A percentile compares a stretch with the other conserved stretches of the same genome.
phyloP scores from a whole-genome alignment of 352 stramenopile genomes.

The Globisporangium paroecandrum region DNA sequence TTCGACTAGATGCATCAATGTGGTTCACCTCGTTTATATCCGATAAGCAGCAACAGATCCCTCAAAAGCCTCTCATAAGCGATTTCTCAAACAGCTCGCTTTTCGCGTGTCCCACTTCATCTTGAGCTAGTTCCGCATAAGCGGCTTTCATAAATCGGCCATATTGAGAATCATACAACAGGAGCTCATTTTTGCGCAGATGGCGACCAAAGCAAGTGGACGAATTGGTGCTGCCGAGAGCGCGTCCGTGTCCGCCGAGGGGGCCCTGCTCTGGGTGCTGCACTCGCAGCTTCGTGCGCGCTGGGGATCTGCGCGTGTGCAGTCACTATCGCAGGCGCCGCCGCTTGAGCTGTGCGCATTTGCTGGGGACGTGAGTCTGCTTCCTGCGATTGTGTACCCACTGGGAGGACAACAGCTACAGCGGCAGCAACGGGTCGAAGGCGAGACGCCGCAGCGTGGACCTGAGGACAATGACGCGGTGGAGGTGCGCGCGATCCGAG shows the following conservation, averaged over 20 bases:
- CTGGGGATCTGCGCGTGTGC: constrained; percentile 14
- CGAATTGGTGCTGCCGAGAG: not conserved
- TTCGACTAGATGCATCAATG: too few species aligned
- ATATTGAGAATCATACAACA: not conserved
- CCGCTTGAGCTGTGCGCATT: constrained; percentile 19
- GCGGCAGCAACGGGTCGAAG: not conserved
- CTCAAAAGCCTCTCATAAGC: too few species aligned
- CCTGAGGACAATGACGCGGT: constrained; percentile 11
- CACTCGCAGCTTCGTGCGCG: constrained; percentile 29
- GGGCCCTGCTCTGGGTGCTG: constrained; percentile 40
- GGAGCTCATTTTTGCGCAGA: not conserved
- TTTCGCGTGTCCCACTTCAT: too few species aligned
- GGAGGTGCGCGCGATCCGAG: constrained; percentile 30
- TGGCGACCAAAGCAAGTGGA: not conserved
- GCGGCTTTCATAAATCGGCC: not conserved
- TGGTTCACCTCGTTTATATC: too few species aligned
- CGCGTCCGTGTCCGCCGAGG: constrained; percentile 13
- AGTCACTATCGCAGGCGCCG: too few species aligned
- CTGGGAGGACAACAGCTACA: not conserved
- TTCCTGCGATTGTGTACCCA: constrained; percentile 22
- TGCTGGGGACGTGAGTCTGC: constrained; percentile 34
- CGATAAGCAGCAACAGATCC: too few species aligned
- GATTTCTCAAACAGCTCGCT: too few species aligned
- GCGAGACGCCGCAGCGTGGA: not conserved
- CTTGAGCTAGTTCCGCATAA: not conserved